phyloP scores from a whole-genome alignment of 192 early-diverging fungal genomes.

The Backusella macrospora region DNA sequence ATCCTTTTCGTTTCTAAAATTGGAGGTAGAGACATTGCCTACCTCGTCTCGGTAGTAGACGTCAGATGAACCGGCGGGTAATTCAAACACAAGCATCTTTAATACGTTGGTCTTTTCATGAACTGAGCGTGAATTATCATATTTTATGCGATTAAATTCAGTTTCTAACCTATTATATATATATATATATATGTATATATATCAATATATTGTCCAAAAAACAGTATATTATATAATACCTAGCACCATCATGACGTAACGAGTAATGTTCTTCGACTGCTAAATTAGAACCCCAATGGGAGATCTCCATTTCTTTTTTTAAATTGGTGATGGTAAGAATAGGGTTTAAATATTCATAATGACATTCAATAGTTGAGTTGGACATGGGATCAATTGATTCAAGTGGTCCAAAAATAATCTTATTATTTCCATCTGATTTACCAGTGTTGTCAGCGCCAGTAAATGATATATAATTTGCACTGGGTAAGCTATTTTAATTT shows the following conservation, averaged over 20 bases:
- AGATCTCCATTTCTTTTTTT: constrained; percentile 75
- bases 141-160: constrained; percentile 78
- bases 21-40: constrained; percentile 96
- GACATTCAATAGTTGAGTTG: constrained; percentile 51
- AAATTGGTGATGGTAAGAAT: constrained; percentile 61
- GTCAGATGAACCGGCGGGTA: constrained; percentile 71
- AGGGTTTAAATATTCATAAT: constrained; percentile 64
- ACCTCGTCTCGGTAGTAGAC: constrained; percentile 89
- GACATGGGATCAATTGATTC: constrained; percentile 46
- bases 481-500: constrained; percentile 35
- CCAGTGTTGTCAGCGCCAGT: constrained; percentile 35
- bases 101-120: constrained; percentile 54
- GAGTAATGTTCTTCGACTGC: constrained; percentile 83
- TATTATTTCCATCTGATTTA: constrained; percentile 48
- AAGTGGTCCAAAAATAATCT: constrained; percentile 78
- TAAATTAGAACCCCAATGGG: constrained; percentile 82
- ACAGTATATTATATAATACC: constrained; percentile 45
- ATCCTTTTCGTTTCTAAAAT: constrained; percentile 49
- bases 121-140: constrained; percentile 42
- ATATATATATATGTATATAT: neutral
- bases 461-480: constrained; percentile 42
- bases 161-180: constrained; percentile 55
- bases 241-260: constrained; percentile 74
- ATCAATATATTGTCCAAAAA: too few relatives aligned
- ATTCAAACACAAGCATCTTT: constrained; percentile 50